Evolutionary conservation across 2,329 filamentous ascomycete genomes (phyloP).

Genomic region (Cordyceps pruinosa): DNA sequence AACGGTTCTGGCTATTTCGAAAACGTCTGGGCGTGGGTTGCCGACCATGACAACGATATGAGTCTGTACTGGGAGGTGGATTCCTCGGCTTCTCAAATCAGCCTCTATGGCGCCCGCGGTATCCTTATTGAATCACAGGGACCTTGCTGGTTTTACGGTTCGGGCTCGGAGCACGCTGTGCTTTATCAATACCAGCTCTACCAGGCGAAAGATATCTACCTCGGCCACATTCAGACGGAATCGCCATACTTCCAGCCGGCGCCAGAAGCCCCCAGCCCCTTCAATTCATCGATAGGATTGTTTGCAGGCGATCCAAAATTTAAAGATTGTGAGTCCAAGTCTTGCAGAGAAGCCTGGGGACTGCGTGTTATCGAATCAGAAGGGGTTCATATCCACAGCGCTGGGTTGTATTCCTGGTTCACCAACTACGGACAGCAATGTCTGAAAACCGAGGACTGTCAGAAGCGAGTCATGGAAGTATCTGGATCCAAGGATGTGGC

Average conservation of each 20-base stretch:
- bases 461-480: conserved; percentile 23
- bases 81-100: conserved; percentile 20
- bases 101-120: conserved; percentile 30
- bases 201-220: conserved; percentile 41
- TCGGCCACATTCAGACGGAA: conserved; percentile 47
- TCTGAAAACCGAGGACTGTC: conserved; percentile 39
- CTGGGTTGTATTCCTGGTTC: conserved; percentile 54
- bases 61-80: neutral
- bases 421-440: conserved; percentile 46
- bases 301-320: conserved; percentile 15
- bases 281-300: conserved; percentile 19
- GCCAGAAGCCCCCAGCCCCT: conserved; percentile 41
- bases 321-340: conserved; percentile 17
- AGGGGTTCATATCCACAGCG: conserved; percentile 43
- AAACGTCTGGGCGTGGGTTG: conserved; percentile 59
- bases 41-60: conserved; percentile 52
- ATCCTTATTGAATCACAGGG: conserved; percentile 26
- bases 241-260: conserved; percentile 53
- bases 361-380: conserved; percentile 43
- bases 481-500: conserved; percentile 13
- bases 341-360: conserved; percentile 33
- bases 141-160: conserved; percentile 40
- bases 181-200: conserved; percentile 46
- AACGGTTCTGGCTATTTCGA: conserved; percentile 41
- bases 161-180: conserved; percentile 42